Evolutionary conservation across 371 early-diverging fungal genomes (phyloP), one percentile per base, ranked within the genome.

Genomic region (Syncephalis plumigaleata): DNA sequence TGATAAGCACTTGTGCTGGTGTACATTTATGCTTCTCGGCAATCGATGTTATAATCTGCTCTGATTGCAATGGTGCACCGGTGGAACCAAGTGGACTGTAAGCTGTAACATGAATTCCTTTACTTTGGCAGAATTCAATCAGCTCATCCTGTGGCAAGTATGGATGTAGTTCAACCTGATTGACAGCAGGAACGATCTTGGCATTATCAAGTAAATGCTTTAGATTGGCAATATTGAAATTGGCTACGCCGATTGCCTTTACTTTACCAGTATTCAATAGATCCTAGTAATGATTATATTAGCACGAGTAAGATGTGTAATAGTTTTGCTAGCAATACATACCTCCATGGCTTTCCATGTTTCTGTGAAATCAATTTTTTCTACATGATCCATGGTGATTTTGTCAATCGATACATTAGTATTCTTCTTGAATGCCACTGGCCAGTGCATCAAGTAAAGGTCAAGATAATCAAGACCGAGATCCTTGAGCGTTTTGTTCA

Each of bases 131-230:
- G 57, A 66, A 91, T 9, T 76, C 70, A 26, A 84, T 51, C 9
- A 87, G 65, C 22, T 82, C 79, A 27, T 55, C 52, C 55, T 84
- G 84, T 3, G 79, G 79, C 43, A 84, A 65, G 67, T 86, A 88
- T 39, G 94, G 93, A 55, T 94, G n/a, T n/a, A 91, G 54, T 65
- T 95, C 94, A 47, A 87, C 61, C 63, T 95, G 92, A 57, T 82
- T 80, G 3, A 83, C 81, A 20, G 79, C 84, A 27, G 93, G 93
- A 43, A 69, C 67, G 22, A 88, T 74, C 45, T 73, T 74, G 52
- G 79, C 77, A 36, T 68, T 48, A 21, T 68, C 55, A 7, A 84
- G 50, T 36, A 93, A 55, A 36, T 78, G 71, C 49, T 78, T 70
- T 2, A 90, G 58, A 58, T 84, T 73, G 21, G 67, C 53, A 48